A percentile compares a stretch with the other conserved stretches of the same genome.
Evolutionary conservation across 768 basidiomycete genomes (phyloP).

Genomic region (Lactarius akahatsu): DNA sequence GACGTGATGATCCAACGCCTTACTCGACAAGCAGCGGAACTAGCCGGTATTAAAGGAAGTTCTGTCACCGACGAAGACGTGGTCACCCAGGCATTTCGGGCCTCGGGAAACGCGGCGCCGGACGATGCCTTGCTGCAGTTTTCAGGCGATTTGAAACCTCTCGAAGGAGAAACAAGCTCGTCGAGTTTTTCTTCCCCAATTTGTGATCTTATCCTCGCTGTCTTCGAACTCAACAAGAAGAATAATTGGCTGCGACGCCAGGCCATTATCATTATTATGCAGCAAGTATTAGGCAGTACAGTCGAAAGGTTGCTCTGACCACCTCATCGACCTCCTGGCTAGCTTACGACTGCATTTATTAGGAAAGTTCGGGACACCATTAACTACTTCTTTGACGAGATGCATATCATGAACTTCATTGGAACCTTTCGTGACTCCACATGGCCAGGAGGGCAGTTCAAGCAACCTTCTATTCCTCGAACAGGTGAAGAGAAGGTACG

Average conservation of each 20-base stretch:
- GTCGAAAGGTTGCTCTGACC: conserved; percentile 72
- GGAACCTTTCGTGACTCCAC: conserved; percentile 66
- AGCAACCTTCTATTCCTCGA: conserved; percentile 58
- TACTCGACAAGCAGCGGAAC: conserved; percentile 85
- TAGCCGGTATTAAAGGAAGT: conserved; percentile 78
- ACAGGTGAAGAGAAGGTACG: conserved; percentile 76
- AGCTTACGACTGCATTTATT: neutral
- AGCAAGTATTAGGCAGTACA: conserved; percentile 93
- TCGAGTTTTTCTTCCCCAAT: conserved; percentile 92
- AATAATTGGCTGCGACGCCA: conserved; percentile 96
- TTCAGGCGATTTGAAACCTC: conserved; percentile 72
- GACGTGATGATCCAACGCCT: conserved; percentile 93
- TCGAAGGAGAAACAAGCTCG: conserved; percentile 86
- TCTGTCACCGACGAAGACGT: conserved; percentile 82
- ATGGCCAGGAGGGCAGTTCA: conserved; percentile 85
- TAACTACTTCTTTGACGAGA: conserved; percentile 61
- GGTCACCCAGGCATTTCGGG: conserved; percentile 74
- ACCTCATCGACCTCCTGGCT: neutral
- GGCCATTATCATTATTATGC: conserved; percentile 93
- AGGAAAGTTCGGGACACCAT: conserved; percentile 88
- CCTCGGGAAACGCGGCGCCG: conserved; percentile 60
- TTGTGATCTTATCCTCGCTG: conserved; percentile 86
- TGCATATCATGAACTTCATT: conserved; percentile 67
- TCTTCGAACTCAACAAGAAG: conserved; percentile 94
- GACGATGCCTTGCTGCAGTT: conserved; percentile 72